Base-by-base conservation (phyloP, 495 filamentous ascomycete species). In the Hypomontagnella monticulosa region DNA sequence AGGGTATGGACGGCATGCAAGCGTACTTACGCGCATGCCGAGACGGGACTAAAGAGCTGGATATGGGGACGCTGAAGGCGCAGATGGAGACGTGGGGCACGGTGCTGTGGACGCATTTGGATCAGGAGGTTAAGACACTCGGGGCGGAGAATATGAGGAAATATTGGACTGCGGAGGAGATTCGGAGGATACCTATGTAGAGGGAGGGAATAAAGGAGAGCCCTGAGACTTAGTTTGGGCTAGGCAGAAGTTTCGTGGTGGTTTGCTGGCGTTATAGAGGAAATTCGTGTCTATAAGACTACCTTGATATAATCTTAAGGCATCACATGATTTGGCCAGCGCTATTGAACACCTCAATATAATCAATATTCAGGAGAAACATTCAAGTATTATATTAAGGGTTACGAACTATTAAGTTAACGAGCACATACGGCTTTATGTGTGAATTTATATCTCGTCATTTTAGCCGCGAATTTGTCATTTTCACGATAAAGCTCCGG, bases 81-180 rank as follows among this genome's bases (percentile, higher is more conserved):
- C 79, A 91, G 67, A 88, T 96, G 89, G 78, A 85, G 63, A 66
- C 55, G 38, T 87, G 82, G 81, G 83, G 87, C n/a, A 77, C 81
- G 15, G 89, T 93, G 49, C 70, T 94, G 37, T 88, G 90, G 86
- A 76, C 68, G 47, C 91, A 94, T 80, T 73, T 94, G 51, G 87
- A 90, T 62, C 82, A 92, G 57, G 91, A 93, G 79, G 89, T 93
- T 4, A 63, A 79, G 66, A 83, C 86, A 27, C 73, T 94, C 3
- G 83, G 84, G 4, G 90, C 92, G 42, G 91, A 95, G 71, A 94
- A 93, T 73, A 96, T 97, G 93, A 81, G 92, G 69, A 86, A 83
- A 69, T 92, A 89, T 75, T 97, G 92, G 91, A 88, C 81, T 0
- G 23, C 86, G 38, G 85, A 89, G 55, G 93, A 97, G 80, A 89